Conservation (phyloP, 2,329 filamentous ascomycete genomes). For the Teratosphaeria gauchensis region DNA sequence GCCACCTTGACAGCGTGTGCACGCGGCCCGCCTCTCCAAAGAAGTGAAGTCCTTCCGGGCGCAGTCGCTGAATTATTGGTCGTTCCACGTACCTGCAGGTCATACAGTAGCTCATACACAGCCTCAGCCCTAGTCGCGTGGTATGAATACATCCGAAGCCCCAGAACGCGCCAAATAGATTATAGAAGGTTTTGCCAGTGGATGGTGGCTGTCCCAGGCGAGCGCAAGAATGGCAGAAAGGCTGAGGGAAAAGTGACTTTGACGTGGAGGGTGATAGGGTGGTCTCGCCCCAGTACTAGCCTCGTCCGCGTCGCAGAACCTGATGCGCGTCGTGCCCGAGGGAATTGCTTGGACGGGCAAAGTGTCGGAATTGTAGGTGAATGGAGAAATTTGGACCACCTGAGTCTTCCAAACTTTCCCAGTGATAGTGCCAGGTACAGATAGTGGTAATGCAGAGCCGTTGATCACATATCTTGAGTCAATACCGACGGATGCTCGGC, state of each 20-base stretch:
- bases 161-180: background rate
- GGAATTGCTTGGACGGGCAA: background rate
- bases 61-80: background rate
- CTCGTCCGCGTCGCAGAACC: background rate
- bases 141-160: background rate
- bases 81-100: conserved; percentile 5
- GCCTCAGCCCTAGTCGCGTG: conserved; percentile 1
- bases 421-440: too few relatives aligned
- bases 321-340: background rate
- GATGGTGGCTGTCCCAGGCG: background rate
- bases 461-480: too few relatives aligned
- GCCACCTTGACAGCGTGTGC: background rate
- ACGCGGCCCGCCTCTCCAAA: background rate
- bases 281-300: background rate
- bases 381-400: background rate
- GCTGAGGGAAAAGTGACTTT: background rate
- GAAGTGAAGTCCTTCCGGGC: background rate
- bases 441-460: too few relatives aligned
- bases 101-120: conserved; percentile 1
- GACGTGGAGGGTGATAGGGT: background rate
- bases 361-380: background rate
- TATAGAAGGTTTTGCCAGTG: background rate
- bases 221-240: background rate
- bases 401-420: too few relatives aligned
- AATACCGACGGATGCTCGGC: too few relatives aligned